Evolutionary conservation across 495 filamentous ascomycete species (phyloP).

Genomic region (Peziza echinospora): DNA sequence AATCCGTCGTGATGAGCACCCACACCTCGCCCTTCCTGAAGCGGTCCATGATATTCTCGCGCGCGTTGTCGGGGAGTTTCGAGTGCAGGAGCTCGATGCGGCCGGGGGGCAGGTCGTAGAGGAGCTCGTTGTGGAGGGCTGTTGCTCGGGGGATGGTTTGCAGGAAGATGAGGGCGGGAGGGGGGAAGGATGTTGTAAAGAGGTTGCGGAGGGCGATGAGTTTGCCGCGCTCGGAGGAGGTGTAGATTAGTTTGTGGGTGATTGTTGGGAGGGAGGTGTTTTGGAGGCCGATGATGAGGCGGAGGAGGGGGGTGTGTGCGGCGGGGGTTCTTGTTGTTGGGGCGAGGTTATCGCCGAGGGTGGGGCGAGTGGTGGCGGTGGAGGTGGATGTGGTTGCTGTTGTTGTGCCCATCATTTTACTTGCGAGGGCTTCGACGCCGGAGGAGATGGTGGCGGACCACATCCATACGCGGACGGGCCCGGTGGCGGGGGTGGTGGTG

Average conservation of each 20-base stretch:
- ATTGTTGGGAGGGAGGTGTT: conserved; percentile 88
- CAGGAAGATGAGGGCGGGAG: conserved; percentile 83
- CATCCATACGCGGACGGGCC: conserved; percentile 45
- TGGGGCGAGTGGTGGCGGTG: not conserved
- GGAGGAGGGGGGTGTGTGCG: conserved; percentile 36
- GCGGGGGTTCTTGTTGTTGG: conserved; percentile 9
- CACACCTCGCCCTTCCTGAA: conserved; percentile 88
- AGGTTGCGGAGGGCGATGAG: conserved; percentile 79
- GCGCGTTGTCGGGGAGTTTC: conserved; percentile 51
- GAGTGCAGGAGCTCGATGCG: conserved; percentile 84
- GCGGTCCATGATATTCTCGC: conserved; percentile 59
- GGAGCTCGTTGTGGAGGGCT: conserved; percentile 69
- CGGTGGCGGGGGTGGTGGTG: conserved; percentile 43
- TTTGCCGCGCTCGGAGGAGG: conserved; percentile 82
- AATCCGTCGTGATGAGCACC: conserved; percentile 87
- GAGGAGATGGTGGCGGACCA: conserved; percentile 98
- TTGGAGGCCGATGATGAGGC: conserved; percentile 81
- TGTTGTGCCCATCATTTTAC: conserved; percentile 23
- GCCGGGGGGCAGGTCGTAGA: conserved; percentile 81
- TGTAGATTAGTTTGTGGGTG: conserved; percentile 68
- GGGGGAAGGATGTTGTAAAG: conserved; percentile 50
- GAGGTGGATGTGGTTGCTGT: conserved; percentile 20
- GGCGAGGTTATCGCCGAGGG: conserved; percentile 7
- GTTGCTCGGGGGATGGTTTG: conserved; percentile 80
- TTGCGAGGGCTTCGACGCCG: conserved; percentile 58